Conservation (phyloP, 108 stramenopile species). For the Schizochytrium sp. region DNA sequence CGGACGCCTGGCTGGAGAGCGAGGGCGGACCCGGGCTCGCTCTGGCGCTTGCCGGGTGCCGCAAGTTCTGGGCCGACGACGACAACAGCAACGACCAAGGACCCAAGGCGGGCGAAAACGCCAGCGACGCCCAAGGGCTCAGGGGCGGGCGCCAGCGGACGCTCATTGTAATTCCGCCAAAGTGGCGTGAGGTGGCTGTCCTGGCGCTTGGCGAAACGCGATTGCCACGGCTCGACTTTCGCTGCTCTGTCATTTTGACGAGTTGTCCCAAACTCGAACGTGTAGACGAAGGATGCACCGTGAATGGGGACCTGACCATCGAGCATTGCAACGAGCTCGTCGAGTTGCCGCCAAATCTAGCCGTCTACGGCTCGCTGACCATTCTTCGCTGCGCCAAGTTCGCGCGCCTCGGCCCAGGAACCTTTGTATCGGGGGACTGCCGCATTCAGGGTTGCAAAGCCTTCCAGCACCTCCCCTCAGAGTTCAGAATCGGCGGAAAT, state of each 20-base stretch:
- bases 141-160: neutral
- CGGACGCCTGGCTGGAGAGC: neutral
- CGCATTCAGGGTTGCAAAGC: neutral
- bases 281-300: neutral
- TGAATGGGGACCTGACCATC: neutral
- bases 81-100: neutral
- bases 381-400: neutral
- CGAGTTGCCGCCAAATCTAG: neutral
- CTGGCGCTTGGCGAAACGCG: neutral
- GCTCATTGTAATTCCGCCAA: neutral
- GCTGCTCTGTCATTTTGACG: neutral
- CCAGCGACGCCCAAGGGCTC: too few species aligned
- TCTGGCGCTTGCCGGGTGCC: neutral
- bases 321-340: neutral
- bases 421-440: neutral
- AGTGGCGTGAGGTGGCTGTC: neutral
- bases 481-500: neutral
- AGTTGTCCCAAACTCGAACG: neutral
- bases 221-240: neutral
- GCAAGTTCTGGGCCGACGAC: neutral
- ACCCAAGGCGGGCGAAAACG: too few species aligned
- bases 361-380: neutral
- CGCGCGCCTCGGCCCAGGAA: neutral
- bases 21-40: neutral
- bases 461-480: neutral